Conservation (phyloP, 805 yeast species). For the Metahyphopichia silvanorum region DNA sequence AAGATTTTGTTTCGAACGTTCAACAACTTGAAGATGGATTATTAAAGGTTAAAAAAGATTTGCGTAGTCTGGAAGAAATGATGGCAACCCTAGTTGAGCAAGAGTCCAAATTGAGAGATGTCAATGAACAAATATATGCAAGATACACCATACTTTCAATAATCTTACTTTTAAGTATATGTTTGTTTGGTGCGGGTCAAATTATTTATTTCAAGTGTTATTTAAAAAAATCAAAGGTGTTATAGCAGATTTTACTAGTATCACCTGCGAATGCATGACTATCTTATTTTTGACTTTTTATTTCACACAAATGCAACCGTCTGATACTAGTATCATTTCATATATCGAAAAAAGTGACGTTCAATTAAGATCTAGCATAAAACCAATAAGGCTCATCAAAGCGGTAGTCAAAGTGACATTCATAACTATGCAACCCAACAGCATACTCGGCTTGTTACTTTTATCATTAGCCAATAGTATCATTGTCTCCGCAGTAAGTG, state of each 20-base stretch:
- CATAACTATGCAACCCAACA: no score
- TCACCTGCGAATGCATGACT: background rate
- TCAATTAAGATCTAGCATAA: no score
- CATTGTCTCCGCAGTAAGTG: no score
- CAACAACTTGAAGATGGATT: constrained; percentile 27
- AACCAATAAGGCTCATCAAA: no score
- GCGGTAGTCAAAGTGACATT: no score
- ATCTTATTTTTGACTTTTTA: background rate
- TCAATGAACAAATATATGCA: constrained; percentile 35
- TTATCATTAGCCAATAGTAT: no score
- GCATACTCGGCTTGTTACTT: no score
- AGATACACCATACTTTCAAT: constrained; percentile 30
- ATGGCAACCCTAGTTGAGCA: constrained; percentile 27
- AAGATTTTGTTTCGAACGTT: constrained; percentile 30
- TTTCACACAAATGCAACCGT: background rate
- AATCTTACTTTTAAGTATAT: constrained; percentile 21
- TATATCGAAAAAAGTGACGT: no score
- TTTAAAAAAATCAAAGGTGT: constrained; percentile 23
- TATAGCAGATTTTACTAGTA: constrained; percentile 4
- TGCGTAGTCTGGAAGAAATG: constrained; percentile 24
- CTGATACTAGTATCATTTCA: background rate
- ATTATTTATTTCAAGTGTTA: constrained; percentile 25
- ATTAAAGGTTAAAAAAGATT: constrained; percentile 25
- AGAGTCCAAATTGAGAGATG: constrained; percentile 32
- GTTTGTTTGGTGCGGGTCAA: constrained; percentile 29